Evolutionary conservation across 2,329 filamentous ascomycete species (phyloP).

Genomic region (Albifimbria verrucaria): DNA sequence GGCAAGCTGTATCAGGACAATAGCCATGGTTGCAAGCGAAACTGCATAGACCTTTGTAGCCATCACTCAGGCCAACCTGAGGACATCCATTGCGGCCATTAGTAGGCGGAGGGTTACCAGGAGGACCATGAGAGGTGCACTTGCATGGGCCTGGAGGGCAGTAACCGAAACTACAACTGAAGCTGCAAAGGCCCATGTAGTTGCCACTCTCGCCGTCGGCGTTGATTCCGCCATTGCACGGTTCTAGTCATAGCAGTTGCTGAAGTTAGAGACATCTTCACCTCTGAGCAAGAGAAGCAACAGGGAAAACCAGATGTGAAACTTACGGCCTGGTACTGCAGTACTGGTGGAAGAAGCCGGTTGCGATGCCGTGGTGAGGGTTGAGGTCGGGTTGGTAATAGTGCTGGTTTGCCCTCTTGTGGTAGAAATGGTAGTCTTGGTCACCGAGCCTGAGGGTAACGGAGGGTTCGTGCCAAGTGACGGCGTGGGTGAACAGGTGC

Average conservation of each 20-base stretch:
- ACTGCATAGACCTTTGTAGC: conserved; percentile 43
- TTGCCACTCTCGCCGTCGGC: conserved; percentile 26
- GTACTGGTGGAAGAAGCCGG: conserved; percentile 4
- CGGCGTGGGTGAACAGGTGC: conserved; percentile 4
- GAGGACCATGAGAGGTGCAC: conserved; percentile 28
- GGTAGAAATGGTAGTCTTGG: conserved; percentile 28
- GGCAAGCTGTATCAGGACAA: conserved; percentile 32
- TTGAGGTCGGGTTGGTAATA: conserved; percentile 23
- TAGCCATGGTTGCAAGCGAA: conserved; percentile 45
- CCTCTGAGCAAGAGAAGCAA: not conserved
- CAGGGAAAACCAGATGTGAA: not conserved
- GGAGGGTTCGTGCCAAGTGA: conserved; percentile 12
- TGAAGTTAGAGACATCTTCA: not conserved
- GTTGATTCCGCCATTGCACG: conserved; percentile 22
- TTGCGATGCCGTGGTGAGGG: not conserved
- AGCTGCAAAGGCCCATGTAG: conserved; percentile 32
- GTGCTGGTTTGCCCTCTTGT: not conserved
- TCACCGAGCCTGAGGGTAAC: conserved; percentile 18
- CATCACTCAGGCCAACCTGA: conserved; percentile 24
- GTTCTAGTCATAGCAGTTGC: conserved; percentile 4
- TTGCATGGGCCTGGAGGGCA: conserved; percentile 30
- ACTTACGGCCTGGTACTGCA: conserved; percentile 8
- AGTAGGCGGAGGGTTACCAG: conserved; percentile 17
- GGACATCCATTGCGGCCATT: conserved; percentile 30
- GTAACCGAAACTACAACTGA: conserved; percentile 26